These are phyloP conservation scores for Penicillium occitanis DNA, from an alignment of 2,329 filamentous ascomycete species.

Conservation along the genomic window DNA sequence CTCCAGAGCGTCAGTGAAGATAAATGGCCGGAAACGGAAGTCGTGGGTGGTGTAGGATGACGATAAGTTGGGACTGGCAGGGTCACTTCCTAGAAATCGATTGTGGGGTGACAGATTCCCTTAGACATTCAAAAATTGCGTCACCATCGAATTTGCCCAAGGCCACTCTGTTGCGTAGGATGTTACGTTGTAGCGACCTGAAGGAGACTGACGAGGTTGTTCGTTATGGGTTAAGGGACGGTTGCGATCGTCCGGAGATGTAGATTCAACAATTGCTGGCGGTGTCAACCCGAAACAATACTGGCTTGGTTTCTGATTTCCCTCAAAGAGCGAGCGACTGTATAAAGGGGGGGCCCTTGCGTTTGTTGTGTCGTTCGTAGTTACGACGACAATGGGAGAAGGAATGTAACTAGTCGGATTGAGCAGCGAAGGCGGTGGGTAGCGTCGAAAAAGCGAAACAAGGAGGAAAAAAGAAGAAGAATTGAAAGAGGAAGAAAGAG, in stretches of 20 bases:
- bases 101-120: conserved; percentile 11
- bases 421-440: not conserved
- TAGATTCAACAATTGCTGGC: not conserved
- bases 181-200: conserved; percentile 11
- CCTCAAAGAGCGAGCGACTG: conserved; percentile 6
- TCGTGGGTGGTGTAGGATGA: conserved; percentile 13
- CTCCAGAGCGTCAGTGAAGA: conserved; percentile 15
- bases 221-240: conserved; percentile 2
- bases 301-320: not conserved
- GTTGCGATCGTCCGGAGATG: conserved; percentile 4
- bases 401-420: conserved; percentile 22
- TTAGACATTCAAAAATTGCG: conserved; percentile 9
- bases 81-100: conserved; percentile 8
- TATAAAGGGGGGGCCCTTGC: conserved; percentile 3
- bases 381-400: conserved; percentile 16
- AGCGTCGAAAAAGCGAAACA: conserved; percentile 1
- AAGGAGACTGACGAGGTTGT: not conserved
- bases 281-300: conserved; percentile 4
- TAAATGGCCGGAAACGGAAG: conserved; percentile 18
- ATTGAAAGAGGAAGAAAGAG: not conserved
- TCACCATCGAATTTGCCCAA: conserved; percentile 17
- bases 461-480: not conserved
- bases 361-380: conserved; percentile 5
- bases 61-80: not conserved
- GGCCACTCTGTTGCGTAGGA: conserved; percentile 6